Percentiles rank a stretch among this genome's conserved stretches.
phyloP scores from a whole-genome alignment of 306 rosid genomes.

The Rubus idaeus region DNA sequence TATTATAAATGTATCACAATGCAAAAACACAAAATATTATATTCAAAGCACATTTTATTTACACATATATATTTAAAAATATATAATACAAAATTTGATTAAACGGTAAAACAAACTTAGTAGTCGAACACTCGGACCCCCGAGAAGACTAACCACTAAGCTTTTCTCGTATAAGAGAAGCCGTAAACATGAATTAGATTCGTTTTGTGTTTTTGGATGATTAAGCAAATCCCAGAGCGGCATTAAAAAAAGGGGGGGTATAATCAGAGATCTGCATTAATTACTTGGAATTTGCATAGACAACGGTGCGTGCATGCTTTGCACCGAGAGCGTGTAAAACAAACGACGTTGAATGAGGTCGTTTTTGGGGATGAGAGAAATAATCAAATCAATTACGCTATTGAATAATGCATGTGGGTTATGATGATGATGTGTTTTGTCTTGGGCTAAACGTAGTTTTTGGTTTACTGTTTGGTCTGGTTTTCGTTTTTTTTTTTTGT shows the following conservation, averaged over 20 bases:
- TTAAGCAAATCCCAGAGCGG: conserved; percentile 65
- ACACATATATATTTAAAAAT: too few species aligned
- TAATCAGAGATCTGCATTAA: conserved; percentile 40
- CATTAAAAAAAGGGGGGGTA: conserved; percentile 22
- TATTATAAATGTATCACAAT: too few species aligned
- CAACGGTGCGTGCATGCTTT: conserved; percentile 9
- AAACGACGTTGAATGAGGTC: conserved; percentile 39
- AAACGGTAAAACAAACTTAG: too few species aligned
- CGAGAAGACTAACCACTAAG: too few species aligned
- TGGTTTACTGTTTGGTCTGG: conserved; percentile 7
- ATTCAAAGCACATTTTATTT: too few species aligned
- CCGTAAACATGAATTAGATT: conserved; percentile 31
- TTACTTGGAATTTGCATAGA: conserved; percentile 27
- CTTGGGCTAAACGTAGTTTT: conserved; percentile 57
- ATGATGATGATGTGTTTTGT: conserved; percentile 29
- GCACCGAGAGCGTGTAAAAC: conserved; percentile 24
- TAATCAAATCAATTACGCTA: too few species aligned
- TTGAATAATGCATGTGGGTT: conserved; percentile 33
- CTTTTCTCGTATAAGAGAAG: conserved; percentile 17
- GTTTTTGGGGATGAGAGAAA: conserved; percentile 50
- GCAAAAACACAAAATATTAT: too few species aligned
- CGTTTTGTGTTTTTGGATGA: conserved; percentile 25
- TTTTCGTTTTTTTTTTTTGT: neutral
- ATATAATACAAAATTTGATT: too few species aligned
- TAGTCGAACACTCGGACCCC: too few species aligned